phyloP scores from a whole-genome alignment of 768 basidiomycete genomes.

The Mycena sanguinolenta region DNA sequence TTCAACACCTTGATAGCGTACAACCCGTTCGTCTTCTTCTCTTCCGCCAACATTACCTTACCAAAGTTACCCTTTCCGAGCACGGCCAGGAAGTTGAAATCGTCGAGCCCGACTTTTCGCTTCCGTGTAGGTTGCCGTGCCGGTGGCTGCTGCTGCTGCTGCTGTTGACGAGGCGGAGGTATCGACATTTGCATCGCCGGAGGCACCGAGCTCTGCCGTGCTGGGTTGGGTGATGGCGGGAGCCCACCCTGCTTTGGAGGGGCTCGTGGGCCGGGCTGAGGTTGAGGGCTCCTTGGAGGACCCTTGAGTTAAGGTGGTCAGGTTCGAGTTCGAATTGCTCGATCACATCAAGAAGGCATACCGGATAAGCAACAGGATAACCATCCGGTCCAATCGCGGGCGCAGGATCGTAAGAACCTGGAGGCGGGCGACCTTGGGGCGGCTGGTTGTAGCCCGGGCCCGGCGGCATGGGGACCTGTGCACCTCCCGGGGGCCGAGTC shows the following conservation, averaged over 20 bases:
- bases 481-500: constrained; percentile 57
- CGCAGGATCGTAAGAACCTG: constrained; percentile 50
- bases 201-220: constrained; percentile 29
- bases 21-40: constrained; percentile 89
- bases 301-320: constrained; percentile 35
- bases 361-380: constrained; percentile 54
- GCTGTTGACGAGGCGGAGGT: constrained; percentile 37
- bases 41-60: constrained; percentile 99
- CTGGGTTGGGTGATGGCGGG: constrained; percentile 35
- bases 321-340: constrained; percentile 14
- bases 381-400: constrained; percentile 43
- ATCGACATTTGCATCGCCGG: constrained; percentile 45
- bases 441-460: constrained; percentile 54
- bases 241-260: constrained; percentile 37
- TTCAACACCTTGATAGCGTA: constrained; percentile 99
- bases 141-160: constrained; percentile 45
- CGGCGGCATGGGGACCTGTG: constrained; percentile 58
- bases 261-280: constrained; percentile 34
- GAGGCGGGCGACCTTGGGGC: constrained; percentile 45
- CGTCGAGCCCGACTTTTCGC: constrained; percentile 95
- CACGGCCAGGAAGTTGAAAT: constrained; percentile 99
- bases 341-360: constrained; percentile 39
- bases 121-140: constrained; percentile 65
- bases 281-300: constrained; percentile 38
- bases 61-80: constrained; percentile 99